phyloP scores from a whole-genome alignment of 2,329 filamentous ascomycete species.

The Ascochyta fabae region DNA sequence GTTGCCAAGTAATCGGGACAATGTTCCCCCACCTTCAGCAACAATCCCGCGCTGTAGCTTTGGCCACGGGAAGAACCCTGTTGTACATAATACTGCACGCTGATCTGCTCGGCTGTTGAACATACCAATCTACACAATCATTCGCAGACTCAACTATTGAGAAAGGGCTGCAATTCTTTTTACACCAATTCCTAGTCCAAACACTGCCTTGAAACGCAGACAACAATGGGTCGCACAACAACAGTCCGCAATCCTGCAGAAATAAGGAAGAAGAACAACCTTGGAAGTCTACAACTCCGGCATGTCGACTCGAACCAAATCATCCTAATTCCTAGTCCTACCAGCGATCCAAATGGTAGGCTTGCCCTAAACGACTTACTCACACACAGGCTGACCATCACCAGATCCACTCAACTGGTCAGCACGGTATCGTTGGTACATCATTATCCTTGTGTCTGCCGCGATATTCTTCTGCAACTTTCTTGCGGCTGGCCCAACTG shows the following conservation, averaged over 20 bases:
- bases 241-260: neutral
- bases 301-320: neutral
- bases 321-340: neutral
- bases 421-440: constrained; percentile 58
- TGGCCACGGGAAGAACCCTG: neutral
- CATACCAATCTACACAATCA: neutral
- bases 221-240: neutral
- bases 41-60: neutral
- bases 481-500: constrained; percentile 61
- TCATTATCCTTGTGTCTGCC: constrained; percentile 57
- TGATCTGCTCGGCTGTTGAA: neutral
- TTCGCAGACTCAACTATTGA: too few relatives aligned
- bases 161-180: too few relatives aligned
- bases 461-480: constrained; percentile 66
- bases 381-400: neutral
- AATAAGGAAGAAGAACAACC: neutral
- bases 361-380: neutral
- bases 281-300: neutral
- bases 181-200: neutral
- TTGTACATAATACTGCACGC: neutral
- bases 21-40: neutral
- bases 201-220: neutral
- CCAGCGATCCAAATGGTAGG: neutral
- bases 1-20: too few relatives aligned
- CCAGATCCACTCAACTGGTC: constrained; percentile 21